phyloP scores from a whole-genome alignment of 306 rosid species.

The Cucurbita ficifolia region DNA sequence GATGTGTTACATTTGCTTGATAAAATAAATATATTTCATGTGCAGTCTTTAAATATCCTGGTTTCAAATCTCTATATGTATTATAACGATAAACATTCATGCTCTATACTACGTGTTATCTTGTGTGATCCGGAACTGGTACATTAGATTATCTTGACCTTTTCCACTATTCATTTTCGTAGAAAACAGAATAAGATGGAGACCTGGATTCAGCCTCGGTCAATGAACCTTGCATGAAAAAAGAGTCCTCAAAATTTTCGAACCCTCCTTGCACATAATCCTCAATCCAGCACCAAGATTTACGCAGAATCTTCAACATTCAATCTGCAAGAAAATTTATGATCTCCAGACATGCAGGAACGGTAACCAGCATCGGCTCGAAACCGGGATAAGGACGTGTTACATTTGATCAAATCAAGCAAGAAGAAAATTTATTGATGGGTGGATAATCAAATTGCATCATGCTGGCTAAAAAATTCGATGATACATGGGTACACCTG shows the following conservation, averaged over 20 bases:
- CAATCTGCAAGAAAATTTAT: background rate
- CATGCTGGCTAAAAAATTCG: slow-evolving; percentile 54
- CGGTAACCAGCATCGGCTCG: background rate
- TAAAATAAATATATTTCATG: no score
- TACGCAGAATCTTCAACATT: background rate
- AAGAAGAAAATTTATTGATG: background rate
- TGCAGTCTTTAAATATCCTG: no score
- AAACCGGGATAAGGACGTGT: background rate
- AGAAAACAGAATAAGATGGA: background rate
- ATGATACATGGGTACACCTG: slow-evolving; percentile 73
- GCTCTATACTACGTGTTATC: background rate
- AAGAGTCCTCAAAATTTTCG: background rate
- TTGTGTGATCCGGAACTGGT: background rate
- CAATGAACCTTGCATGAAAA: background rate
- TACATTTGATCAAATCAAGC: background rate
- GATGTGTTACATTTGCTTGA: no score
- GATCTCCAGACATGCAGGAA: background rate
- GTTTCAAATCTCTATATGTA: background rate
- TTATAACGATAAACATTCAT: background rate
- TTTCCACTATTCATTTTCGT: background rate
- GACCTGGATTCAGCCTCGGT: background rate
- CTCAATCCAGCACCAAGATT: no score
- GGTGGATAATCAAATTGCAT: slow-evolving; percentile 27
- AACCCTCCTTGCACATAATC: background rate
- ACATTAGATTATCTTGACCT: background rate